Base-by-base conservation (phyloP, 495 filamentous ascomycete genomes). In the Lasiosphaeris hirsuta region DNA sequence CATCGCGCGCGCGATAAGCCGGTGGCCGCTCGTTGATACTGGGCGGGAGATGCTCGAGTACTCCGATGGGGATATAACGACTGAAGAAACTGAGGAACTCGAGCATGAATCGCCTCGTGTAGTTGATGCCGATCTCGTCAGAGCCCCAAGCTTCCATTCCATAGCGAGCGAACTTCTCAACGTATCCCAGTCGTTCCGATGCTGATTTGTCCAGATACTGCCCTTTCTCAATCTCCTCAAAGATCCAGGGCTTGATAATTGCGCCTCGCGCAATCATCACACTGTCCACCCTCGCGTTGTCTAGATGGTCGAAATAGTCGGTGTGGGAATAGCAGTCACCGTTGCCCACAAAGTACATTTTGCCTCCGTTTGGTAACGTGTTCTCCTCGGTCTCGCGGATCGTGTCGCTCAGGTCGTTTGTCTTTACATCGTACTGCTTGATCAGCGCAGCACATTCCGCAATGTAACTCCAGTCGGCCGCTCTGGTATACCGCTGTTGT, bases 131-230 rank as follows among this genome's bases (percentile, higher is more conserved):
- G 44, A 95, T 78, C 78, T 97, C 94, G 69, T 98, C 94, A 0
- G 87, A 87, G 37, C 94, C 94, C 94, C 94, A 98, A 4, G 86
- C 83, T 71, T 96, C 90, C 54, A 98, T 80, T 4, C 94, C 95
- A 64, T 94, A 96, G 33, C 86, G 84, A 15, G 81, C 89, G 68
- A 96, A 98, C 64, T 90, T 90, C 71, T 93, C 88, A 14, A 98
- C 74, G 61, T 92, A 87, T n/a, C 75, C 71, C 39, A 98, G 75
- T 36, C 94, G 87, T 81, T 98, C 94, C 0, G 84, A 79, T 8
- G 92, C 87, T 13, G 88, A 88, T 67, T 97, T 98, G 76, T 98
- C 94, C 14, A 98, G 80, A 62, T 97, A 96, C 71, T 97, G 95
- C 1, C 89, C 88, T 36, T 82, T 80, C 58, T 88, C 84, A 57